Evolutionary conservation across 225 moss, liverwort and hornwort species (phyloP).

Genomic region (Pseudoscleropodium purum): DNA sequence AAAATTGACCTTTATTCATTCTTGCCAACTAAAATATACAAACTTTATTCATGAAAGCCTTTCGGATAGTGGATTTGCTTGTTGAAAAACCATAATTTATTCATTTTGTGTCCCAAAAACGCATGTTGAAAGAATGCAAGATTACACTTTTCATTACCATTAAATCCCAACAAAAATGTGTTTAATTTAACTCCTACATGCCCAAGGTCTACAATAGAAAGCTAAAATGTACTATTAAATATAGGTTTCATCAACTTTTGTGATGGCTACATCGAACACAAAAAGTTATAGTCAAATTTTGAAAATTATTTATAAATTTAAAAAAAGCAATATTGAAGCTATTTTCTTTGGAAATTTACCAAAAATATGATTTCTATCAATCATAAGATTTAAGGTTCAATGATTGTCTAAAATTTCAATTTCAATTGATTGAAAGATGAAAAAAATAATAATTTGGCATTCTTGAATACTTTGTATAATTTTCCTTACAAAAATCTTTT

Average conservation of each 20-base stretch:
- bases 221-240: not conserved
- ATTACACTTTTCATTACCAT: not conserved
- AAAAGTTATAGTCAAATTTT: no score
- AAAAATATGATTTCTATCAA: no score
- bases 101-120: not conserved
- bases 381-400: not conserved
- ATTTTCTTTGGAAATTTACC: no score
- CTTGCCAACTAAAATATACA: not conserved
- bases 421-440: not conserved
- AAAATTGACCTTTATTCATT: not conserved
- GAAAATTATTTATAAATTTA: no score
- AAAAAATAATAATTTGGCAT: not conserved
- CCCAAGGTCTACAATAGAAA: not conserved
- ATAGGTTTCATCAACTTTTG: no score
- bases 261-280: no score
- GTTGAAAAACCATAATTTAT: not conserved
- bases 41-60: not conserved
- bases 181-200: not conserved
- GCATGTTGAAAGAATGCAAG: not conserved
- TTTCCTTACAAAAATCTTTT: not conserved
- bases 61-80: not conserved
- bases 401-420: not conserved
- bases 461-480: not conserved
- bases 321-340: no score
- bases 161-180: not conserved